phyloP scores from a whole-genome alignment of 306 rosid species.

The Cucumis melo region DNA sequence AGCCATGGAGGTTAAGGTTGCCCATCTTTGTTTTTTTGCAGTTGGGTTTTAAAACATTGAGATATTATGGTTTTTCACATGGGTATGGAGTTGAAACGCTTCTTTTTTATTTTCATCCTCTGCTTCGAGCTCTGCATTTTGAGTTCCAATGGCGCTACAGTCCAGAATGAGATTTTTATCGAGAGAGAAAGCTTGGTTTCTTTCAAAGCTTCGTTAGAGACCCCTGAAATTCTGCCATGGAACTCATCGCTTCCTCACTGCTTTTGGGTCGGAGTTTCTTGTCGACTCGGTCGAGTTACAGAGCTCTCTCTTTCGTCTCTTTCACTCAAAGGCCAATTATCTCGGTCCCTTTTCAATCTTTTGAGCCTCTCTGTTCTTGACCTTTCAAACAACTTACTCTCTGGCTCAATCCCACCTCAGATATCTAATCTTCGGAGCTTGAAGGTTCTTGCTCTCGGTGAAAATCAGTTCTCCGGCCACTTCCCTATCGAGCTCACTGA shows the following conservation, averaged over 20 bases:
- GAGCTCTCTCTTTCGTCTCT: conserved; percentile 38
- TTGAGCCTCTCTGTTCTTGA: conserved; percentile 38
- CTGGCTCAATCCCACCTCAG: conserved; percentile 45
- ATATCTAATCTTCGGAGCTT: conserved; percentile 19
- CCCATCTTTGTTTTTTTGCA: neutral
- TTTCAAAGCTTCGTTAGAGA: conserved; percentile 43
- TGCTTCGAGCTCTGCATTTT: conserved; percentile 4
- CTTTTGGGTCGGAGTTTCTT: conserved; percentile 61
- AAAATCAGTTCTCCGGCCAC: conserved; percentile 28
- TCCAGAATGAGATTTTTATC: conserved; percentile 13
- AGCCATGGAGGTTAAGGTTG: conserved; percentile 6
- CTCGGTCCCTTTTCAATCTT: conserved; percentile 37
- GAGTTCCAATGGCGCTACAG: conserved; percentile 6
- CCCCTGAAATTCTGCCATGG: conserved; percentile 48
- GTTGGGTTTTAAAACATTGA: neutral
- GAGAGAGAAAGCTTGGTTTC: conserved; percentile 43
- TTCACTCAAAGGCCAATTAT: conserved; percentile 35
- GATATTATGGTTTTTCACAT: neutral
- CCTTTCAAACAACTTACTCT: conserved; percentile 43
- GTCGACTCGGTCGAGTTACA: conserved; percentile 59
- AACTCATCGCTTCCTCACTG: conserved; percentile 39
- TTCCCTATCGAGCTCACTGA: conserved; percentile 25
- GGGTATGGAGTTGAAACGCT: conserved; percentile 12
- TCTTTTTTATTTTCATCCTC: conserved; percentile 6
- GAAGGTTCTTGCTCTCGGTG: conserved; percentile 19